phyloP scores from a whole-genome alignment of 1,284 basidiomycete species.

The Xanthoconium separans region DNA sequence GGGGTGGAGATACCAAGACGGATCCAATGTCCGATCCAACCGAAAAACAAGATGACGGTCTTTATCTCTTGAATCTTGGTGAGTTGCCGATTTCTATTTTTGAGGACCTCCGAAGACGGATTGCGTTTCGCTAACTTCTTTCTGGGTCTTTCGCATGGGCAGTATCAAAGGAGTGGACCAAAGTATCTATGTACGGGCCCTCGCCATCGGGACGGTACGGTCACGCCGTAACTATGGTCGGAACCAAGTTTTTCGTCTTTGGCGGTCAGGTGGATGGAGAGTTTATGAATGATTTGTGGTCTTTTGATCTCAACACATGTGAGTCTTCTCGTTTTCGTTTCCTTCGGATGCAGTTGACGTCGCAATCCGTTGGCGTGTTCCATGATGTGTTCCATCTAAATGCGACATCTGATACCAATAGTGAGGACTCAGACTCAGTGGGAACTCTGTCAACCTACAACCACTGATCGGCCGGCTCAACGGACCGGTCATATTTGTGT shows the following conservation, averaged over 20 bases:
- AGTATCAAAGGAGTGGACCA: slow-evolving; percentile 95
- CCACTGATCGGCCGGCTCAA: slow-evolving; percentile 71
- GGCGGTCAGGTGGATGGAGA: slow-evolving; percentile 97
- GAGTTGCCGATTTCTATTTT: slow-evolving; percentile 32
- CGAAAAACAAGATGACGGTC: slow-evolving; percentile 89
- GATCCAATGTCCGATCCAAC: slow-evolving; percentile 62
- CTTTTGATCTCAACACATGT: slow-evolving; percentile 95
- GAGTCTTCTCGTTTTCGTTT: slow-evolving; percentile 35
- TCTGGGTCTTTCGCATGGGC: neutral
- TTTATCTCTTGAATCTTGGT: slow-evolving; percentile 97
- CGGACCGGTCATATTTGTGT: slow-evolving; percentile 94
- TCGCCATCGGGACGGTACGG: slow-evolving; percentile 91
- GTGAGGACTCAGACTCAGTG: slow-evolving; percentile 74
- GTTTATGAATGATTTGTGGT: slow-evolving; percentile 96
- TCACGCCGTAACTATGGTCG: slow-evolving; percentile 92
- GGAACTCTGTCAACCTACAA: slow-evolving; percentile 74
- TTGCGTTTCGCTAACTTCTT: slow-evolving; percentile 8
- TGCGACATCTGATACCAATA: slow-evolving; percentile 32
- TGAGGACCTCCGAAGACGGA: neutral
- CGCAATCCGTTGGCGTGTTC: slow-evolving; percentile 7
- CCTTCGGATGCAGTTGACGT: slow-evolving; percentile 1
- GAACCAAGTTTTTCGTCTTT: slow-evolving; percentile 91
- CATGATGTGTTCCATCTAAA: neutral
- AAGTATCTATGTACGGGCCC: slow-evolving; percentile 73
- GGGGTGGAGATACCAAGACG: slow-evolving; percentile 96